Evolutionary conservation across 371 early-diverging fungal species (phyloP), one percentile per base, ranked within the genome.

Genomic region (Lichtheimia ornata): DNA sequence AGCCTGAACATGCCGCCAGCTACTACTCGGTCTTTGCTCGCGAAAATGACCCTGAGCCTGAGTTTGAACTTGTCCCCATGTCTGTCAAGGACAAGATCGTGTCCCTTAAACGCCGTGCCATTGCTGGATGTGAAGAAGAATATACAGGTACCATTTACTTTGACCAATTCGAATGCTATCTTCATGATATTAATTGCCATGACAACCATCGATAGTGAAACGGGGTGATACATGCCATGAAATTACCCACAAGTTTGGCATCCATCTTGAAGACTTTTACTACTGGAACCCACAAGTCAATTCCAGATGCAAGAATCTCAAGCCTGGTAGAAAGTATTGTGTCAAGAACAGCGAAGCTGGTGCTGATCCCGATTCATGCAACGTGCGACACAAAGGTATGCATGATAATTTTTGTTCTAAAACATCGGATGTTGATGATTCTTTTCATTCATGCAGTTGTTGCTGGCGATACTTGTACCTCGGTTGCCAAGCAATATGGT

Each of bases 1-100:
- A n/a, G 4, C 60, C 52, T 9, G 30, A 58, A 17, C 50, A 57
- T 43, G 35, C 56, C 30, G 53, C 54, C 12, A 56, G 51, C 27
- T 75, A 72, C 52, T 50, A 67, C 54, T 62, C 72, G n/a, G 66
- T 63, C 1, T 75, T 70, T 52, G 61, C 61, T 22, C 53, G 58
- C 15, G 67, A 73, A n/a, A 58, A 67, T 35, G 69, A 70, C 27
- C 66, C 69, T 18, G 73, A 73, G 28, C 42, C 59, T 3, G 61
- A 66, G 3, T 74, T 71, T 45, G 72, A 70, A 50, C 64, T 72
- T 5, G 55, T 64, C 22, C 54, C 71, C 18, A 52, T 57, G 11
- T 7, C 41, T 40, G 51, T 18, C 15, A 62, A 49, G 27, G 44
- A 27, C 27, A 64, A 64, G 44, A 42, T 57, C 1, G 58, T 65